Conservation (phyloP, 495 filamentous ascomycete species). For the Neurospora sublineolata region DNA sequence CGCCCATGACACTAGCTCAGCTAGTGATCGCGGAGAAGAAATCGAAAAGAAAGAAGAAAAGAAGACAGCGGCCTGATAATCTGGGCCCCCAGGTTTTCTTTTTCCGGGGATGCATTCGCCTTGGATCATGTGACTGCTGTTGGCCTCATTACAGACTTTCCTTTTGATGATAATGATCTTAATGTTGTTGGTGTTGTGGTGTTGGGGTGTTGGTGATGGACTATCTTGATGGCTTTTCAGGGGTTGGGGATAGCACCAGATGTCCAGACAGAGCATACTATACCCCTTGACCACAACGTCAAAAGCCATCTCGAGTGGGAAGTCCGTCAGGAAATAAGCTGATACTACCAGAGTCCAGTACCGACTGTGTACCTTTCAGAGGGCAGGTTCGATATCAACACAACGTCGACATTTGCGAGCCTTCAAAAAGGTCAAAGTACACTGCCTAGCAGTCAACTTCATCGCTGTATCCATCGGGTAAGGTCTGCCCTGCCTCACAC, state of each 20-base stretch:
- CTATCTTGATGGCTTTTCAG: neutral
- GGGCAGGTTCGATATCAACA: neutral
- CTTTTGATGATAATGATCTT: neutral
- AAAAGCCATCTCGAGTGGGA: neutral
- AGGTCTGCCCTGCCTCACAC: neutral
- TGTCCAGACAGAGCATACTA: neutral
- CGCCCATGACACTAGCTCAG: neutral
- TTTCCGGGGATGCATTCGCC: neutral
- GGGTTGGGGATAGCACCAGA: neutral
- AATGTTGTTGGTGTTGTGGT: neutral
- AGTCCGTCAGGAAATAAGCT: neutral
- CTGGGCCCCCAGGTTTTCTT: neutral
- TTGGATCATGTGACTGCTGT: neutral
- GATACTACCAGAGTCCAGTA: neutral
- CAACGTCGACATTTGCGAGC: neutral
- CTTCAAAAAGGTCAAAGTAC: neutral
- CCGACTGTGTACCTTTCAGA: neutral
- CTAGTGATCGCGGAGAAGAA: neutral
- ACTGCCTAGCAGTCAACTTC: neutral
- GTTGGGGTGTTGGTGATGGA: neutral
- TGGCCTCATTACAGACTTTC: neutral
- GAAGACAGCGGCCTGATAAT: neutral
- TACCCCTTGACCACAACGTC: neutral
- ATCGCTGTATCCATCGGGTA: neutral
- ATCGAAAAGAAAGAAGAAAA: neutral